Base-by-base conservation (phyloP, 176 grass and related monocot species). In the Musa acuminata region DNA sequence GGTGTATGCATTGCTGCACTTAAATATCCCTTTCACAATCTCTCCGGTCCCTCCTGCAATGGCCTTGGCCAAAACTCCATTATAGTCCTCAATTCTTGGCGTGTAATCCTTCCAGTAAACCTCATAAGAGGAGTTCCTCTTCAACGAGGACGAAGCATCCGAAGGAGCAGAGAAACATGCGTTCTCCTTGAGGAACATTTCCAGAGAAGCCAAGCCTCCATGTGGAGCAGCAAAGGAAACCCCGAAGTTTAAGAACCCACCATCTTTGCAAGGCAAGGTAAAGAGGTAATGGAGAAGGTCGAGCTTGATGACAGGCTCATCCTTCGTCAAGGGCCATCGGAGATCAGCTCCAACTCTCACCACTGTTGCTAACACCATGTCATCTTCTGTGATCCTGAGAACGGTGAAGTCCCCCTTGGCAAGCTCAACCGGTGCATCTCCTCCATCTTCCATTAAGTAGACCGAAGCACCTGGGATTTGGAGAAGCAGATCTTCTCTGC, bases 1-100 rank as follows among this genome's bases (percentile, higher is more conserved):
- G 74, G 78, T 82, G 59, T 98, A 98, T n/a, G 82, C 83, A 23
- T 93, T 85, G 80, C 85, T 93, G 79, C 87, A 89, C 86, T 83
- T 93, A 83, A 98, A 98, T 70, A 98, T 87, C 48, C 94, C 94
- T 72, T 83, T 91, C 9, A 98, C 94, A 51, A 98, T 83, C 64
- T 88, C 85, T 0, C 94, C 94, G 3, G 94, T 93, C 43, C 94
- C 90, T 1, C 80, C 84, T 2, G 87, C 87, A 80, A 98, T 91
- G 20, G 84, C 94, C 65, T 85, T 98, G 59, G 86, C 86, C 57
- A 98, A 71, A 72, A 87, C 82, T 19, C 78, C 75, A 51, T 98
- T 98, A 84, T 98, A 98, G 1, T 84, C 70, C 16, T 84, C 94
- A 2, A 98, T 62, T 84, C 74, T 85, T 9, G 90, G 88, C 72